Percentiles rank a stretch among this genome's conserved stretches.
These are phyloP conservation scores for Phytophthora megakarya DNA, from an alignment of 352 stramenopile genomes.

Conservation along the genomic window DNA sequence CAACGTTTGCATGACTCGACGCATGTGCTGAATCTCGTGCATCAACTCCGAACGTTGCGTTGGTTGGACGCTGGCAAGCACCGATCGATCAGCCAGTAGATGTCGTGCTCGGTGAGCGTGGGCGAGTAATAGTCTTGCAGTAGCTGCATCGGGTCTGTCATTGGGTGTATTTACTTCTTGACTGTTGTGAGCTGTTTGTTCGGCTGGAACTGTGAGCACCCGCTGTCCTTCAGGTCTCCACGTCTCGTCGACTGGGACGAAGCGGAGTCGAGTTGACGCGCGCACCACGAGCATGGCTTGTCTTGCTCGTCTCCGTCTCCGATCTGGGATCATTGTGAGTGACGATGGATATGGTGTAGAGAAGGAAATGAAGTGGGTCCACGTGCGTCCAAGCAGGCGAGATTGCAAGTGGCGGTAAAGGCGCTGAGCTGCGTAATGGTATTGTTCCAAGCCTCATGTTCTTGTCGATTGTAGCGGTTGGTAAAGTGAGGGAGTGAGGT, in stretches of 20 bases:
- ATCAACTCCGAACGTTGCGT: constrained; percentile 36
- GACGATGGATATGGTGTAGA: neutral
- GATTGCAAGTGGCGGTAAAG: constrained; percentile 6
- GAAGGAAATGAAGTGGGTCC: neutral
- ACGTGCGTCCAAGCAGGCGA: neutral
- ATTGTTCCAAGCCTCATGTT: neutral
- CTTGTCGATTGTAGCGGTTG: neutral
- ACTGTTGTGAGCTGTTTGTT: neutral
- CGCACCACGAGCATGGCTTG: constrained; percentile 18
- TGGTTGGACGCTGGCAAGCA: constrained; percentile 30
- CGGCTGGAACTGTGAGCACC: constrained; percentile 12
- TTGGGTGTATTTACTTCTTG: neutral
- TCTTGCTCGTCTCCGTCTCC: constrained; percentile 9
- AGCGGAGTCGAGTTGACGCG: neutral
- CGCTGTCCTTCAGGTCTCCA: constrained; percentile 17
- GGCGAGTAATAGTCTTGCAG: constrained; percentile 11
- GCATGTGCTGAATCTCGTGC: constrained; percentile 45
- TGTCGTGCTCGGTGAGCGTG: constrained; percentile 30
- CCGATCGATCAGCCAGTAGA: constrained; percentile 23
- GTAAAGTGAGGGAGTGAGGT: neutral
- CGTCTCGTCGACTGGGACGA: no score
- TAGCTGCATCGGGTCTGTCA: neutral
- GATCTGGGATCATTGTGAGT: constrained; percentile 14
- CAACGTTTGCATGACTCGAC: constrained; percentile 30
- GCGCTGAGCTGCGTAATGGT: neutral